Percentiles rank a stretch among this genome's conserved stretches.
Evolutionary conservation across 2,329 filamentous ascomycete species (phyloP).

Genomic region (Beauveria caledonica): DNA sequence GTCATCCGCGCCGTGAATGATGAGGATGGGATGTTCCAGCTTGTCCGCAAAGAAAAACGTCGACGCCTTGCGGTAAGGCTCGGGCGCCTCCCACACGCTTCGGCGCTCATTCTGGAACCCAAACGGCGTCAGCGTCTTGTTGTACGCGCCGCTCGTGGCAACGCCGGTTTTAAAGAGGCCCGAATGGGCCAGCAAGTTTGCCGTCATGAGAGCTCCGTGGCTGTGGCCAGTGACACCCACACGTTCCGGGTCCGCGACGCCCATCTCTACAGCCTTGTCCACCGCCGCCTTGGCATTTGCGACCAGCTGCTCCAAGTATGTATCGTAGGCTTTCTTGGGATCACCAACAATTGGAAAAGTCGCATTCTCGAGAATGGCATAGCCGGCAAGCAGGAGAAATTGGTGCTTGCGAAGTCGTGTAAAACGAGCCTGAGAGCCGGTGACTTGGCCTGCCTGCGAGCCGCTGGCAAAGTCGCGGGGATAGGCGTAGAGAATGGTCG

Average conservation of each 20-base stretch:
- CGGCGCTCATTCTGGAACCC: conserved; percentile 10
- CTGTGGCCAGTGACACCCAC: conserved; percentile 7
- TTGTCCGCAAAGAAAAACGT: conserved; percentile 6
- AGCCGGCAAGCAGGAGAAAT: conserved; percentile 1
- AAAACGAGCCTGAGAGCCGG: not conserved
- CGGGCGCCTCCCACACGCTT: conserved; percentile 5
- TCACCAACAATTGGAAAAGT: conserved; percentile 5
- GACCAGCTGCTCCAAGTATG: conserved; percentile 6
- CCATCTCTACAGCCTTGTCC: conserved; percentile 53
- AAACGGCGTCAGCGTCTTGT: conserved; percentile 10
- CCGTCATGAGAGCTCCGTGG: conserved; percentile 9
- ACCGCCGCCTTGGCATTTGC: conserved; percentile 21
- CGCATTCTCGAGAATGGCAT: conserved; percentile 3
- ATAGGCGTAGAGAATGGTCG: conserved; percentile 8
- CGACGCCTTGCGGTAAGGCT: conserved; percentile 4
- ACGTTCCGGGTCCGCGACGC: conserved; percentile 21
- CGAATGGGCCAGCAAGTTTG: conserved; percentile 3
- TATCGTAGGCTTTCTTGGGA: conserved; percentile 5
- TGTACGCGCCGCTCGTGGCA: conserved; percentile 5
- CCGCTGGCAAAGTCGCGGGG: conserved; percentile 3
- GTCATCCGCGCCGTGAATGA: conserved; percentile 2
- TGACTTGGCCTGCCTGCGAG: conserved; percentile 3
- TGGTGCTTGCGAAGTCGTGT: conserved; percentile 1
- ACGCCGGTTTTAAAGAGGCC: conserved; percentile 2
- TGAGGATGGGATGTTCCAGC: not conserved